Conservation (phyloP, 257 asterid genomes). For the Ilex aquifolium region DNA sequence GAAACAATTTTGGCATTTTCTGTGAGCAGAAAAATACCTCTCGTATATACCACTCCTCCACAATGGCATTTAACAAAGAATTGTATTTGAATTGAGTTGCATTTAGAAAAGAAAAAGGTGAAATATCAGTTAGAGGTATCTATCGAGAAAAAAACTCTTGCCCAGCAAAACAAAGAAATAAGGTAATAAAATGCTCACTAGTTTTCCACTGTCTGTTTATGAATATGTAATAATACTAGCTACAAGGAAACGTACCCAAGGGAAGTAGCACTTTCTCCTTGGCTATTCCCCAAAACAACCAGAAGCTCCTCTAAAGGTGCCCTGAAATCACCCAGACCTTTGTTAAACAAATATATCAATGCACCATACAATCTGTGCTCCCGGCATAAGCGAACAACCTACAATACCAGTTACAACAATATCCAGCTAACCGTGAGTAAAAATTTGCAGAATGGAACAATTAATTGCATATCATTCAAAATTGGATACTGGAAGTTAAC, state of each 20-base stretch:
- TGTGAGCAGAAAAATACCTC: too few relatives aligned
- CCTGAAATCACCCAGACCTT: slow-evolving; percentile 93
- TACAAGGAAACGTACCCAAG: slow-evolving; percentile 57
- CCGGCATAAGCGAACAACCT: slow-evolving; percentile 95
- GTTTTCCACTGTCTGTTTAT: not conserved
- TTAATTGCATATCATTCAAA: too few relatives aligned
- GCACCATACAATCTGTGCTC: slow-evolving; percentile 95
- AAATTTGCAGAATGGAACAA: too few relatives aligned
- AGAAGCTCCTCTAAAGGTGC: slow-evolving; percentile 95
- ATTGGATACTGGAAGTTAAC: too few relatives aligned
- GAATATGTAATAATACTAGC: not conserved
- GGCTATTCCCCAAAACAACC: slow-evolving; percentile 48
- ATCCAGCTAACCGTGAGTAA: not conserved
- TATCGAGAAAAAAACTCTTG: not conserved
- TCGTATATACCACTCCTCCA: too few relatives aligned
- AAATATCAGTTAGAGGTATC: not conserved
- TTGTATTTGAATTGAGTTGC: too few relatives aligned
- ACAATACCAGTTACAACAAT: slow-evolving; percentile 26
- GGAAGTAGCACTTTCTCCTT: slow-evolving; percentile 50
- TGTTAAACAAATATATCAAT: slow-evolving; percentile 86
- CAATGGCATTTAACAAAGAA: too few relatives aligned
- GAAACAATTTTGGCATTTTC: too few relatives aligned
- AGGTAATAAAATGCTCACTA: not conserved
- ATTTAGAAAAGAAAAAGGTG: not conserved
- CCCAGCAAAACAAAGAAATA: not conserved